These are phyloP conservation scores for Wickerhamiella slavikovae DNA, from an alignment of 805 yeast genomes.

Conservation along the genomic window DNA sequence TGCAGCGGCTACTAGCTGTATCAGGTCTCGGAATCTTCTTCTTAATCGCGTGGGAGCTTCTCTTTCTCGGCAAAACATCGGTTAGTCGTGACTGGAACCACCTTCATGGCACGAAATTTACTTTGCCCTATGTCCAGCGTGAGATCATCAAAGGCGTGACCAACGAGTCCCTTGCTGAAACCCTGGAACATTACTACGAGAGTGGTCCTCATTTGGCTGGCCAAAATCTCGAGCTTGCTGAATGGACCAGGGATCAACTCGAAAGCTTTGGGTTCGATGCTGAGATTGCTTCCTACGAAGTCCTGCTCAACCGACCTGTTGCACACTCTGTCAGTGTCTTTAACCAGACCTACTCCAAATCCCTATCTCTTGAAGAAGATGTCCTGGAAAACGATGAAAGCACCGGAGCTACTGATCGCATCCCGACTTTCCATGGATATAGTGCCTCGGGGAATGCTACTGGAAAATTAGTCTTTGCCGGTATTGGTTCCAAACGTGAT, in stretches of 20 bases:
- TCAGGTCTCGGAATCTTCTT: conserved; percentile 8
- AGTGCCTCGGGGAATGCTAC: conserved; percentile 61
- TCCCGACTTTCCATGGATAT: conserved; percentile 61
- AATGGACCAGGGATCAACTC: conserved; percentile 40
- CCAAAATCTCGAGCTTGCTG: conserved; percentile 19
- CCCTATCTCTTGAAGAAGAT: conserved; percentile 36
- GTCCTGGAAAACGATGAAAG: conserved; percentile 31
- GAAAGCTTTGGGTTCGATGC: conserved; percentile 38
- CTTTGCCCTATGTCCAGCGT: conserved; percentile 8
- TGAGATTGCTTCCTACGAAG: conserved; percentile 34
- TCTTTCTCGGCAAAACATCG: conserved; percentile 13
- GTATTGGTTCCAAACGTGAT: conserved; percentile 46
- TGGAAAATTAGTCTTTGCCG: conserved; percentile 41
- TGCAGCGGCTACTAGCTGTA: no score
- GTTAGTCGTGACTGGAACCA: conserved; percentile 13
- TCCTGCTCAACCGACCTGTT: conserved; percentile 43
- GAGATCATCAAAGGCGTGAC: conserved; percentile 4
- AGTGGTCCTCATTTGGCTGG: conserved; percentile 20
- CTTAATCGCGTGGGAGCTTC: conserved; percentile 10
- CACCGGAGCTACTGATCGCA: conserved; percentile 24
- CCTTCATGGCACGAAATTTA: conserved; percentile 6
- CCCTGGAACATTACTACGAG: conserved; percentile 11
- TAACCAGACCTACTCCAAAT: conserved; percentile 12
- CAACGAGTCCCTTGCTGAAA: conserved; percentile 4
- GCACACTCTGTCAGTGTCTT: conserved; percentile 31